Evolutionary conservation across 2,329 filamentous ascomycete species (phyloP), one percentile per base, ranked within the genome.

Genomic region (Ceratocystis diversiconidia): DNA sequence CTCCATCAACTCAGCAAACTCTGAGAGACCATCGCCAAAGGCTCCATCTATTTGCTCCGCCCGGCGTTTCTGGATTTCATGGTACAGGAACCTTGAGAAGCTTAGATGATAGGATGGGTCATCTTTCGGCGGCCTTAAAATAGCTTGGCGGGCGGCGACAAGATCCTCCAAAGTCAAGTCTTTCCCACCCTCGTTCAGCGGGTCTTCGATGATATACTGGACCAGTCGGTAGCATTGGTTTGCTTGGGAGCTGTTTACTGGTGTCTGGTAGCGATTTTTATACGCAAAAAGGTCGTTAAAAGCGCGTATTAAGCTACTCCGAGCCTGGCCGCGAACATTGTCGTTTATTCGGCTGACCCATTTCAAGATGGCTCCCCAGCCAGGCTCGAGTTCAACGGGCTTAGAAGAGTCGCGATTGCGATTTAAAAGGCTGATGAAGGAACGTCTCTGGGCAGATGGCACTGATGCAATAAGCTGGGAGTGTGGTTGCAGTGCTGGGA

Each of bases 321-420:
- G 76, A 0, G 82, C 74, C 17, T 89, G 90, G 8, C 84, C 81
- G 43, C 90, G 82, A 44, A 85, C 78, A 63, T 82, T 80, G 65
- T 88, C 81, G 63, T 82, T 79, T 69, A 86, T 76, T 68, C 84
- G 82, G 69, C 83, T 82, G 63, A 82, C 78, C 73, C 90, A 82
- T 67, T 88, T 82, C 70, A 88, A 81, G 76, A 96, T 83, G 17
- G 81, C 82, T 69, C 85, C 83, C 71, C 91, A 82, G 64, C 90
- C 91, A 0, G 84, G 87, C 71, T 85, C 88, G 68, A 85, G 77
- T 70, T 85, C 80, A 62, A 66, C 52, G 12, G 41, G 48, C 30
- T 65, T 61, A 3, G 63, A 32, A 12, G 60, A 30, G 17, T 19
- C 46, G 5, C 30, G 25, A 22, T 25, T 44, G 30, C 60, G 59